Conservation (phyloP, 2,329 filamentous ascomycete genomes). For the Colletotrichum sublineola region DNA sequence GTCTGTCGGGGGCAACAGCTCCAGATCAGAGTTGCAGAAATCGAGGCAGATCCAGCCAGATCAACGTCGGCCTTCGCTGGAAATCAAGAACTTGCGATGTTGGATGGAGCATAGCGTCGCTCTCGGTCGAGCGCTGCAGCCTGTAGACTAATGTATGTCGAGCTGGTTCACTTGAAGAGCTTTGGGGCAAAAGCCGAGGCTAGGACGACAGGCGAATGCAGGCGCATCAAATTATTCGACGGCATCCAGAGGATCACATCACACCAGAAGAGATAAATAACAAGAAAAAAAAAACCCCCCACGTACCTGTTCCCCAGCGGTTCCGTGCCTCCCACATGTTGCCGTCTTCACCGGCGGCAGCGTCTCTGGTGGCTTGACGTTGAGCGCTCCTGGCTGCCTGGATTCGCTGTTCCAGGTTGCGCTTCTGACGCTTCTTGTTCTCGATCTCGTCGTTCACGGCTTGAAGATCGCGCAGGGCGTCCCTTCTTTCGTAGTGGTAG, state of each 20-base stretch:
- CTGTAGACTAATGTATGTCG: background rate
- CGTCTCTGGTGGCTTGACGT: conserved; percentile 19
- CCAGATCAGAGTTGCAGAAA: background rate
- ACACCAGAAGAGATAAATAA: background rate
- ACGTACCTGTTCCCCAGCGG: conserved; percentile 31
- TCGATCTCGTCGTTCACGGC: conserved; percentile 13
- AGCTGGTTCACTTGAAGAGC: conserved; percentile 4
- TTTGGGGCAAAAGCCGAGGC: background rate
- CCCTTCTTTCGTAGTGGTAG: conserved; percentile 3
- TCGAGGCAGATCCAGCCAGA: background rate
- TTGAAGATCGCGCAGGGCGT: conserved; percentile 5
- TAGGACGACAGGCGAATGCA: background rate
- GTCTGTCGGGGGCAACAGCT: background rate
- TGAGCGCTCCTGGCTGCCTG: conserved; percentile 5
- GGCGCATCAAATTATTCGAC: background rate
- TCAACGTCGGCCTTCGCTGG: background rate
- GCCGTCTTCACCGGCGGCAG: conserved; percentile 8
- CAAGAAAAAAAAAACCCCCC: background rate
- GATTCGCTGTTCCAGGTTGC: conserved; percentile 28
- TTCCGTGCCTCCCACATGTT: conserved; percentile 12
- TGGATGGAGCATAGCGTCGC: background rate
- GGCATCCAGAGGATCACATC: background rate
- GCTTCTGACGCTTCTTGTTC: conserved; percentile 26
- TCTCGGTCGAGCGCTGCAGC: background rate
- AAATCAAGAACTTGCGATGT: background rate